Conservation (phyloP, 2,329 filamentous ascomycete genomes). For the Alternaria ethzedia region DNA sequence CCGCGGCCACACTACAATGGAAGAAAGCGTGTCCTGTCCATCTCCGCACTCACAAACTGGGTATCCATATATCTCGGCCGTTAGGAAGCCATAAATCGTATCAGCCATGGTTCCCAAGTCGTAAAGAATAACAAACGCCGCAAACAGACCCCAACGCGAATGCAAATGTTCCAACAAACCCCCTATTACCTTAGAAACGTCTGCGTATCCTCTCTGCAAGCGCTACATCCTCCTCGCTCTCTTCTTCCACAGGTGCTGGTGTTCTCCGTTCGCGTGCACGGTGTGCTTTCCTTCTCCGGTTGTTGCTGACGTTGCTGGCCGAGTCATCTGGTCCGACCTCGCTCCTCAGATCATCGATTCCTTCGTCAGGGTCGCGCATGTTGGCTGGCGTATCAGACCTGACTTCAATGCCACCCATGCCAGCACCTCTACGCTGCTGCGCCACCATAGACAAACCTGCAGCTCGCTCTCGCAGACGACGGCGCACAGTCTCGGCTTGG, state of each 20-base stretch:
- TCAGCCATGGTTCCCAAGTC: constrained; percentile 9
- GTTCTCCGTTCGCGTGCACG: constrained; percentile 72
- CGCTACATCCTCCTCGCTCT: constrained; percentile 38
- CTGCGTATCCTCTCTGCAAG: constrained; percentile 38
- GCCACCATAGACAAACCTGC: constrained; percentile 75
- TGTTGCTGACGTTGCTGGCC: constrained; percentile 80
- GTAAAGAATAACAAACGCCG: constrained; percentile 7
- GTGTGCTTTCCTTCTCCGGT: constrained; percentile 70
- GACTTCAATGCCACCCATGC: constrained; percentile 50
- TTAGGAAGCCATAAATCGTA: constrained; percentile 27
- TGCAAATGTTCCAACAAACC: constrained; percentile 2
- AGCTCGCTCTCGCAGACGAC: constrained; percentile 78
- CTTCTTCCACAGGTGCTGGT: constrained; percentile 72
- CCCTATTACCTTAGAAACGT: constrained; percentile 23
- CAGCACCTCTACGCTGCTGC: constrained; percentile 61
- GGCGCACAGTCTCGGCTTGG: constrained; percentile 80
- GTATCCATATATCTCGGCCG: constrained; percentile 35
- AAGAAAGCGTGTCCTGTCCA: constrained; percentile 1
- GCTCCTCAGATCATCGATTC: constrained; percentile 50
- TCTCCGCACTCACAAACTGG: constrained; percentile 21
- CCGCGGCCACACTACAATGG: constrained; percentile 2
- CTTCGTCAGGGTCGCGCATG: constrained; percentile 41
- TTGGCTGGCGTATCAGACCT: constrained; percentile 58
- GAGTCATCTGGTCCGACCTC: constrained; percentile 77
- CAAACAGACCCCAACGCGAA: constrained; percentile 11